These are phyloP conservation scores for Eucalyptus melliodora DNA, from an alignment of 345 rosid genomes.

Conservation along the genomic window DNA sequence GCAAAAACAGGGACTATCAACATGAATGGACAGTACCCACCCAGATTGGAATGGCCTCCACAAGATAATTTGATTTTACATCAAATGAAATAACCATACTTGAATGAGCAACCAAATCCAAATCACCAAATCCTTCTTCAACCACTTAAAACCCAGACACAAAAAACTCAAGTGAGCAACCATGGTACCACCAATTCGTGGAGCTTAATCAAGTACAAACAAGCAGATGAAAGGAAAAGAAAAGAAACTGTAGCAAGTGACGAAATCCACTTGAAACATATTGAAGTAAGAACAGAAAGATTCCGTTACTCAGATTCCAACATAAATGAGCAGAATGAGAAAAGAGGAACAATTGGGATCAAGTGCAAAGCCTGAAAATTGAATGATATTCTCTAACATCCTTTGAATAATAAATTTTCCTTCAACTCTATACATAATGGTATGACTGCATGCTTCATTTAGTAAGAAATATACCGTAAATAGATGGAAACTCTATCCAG, in stretches of 20 bases:
- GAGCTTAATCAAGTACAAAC: background rate
- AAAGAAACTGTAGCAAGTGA: background rate
- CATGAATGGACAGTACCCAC: background rate
- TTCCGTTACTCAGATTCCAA: too few species aligned
- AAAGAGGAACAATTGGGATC: too few species aligned
- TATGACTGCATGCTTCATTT: too few species aligned
- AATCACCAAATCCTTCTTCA: background rate
- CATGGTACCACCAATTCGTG: background rate
- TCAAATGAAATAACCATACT: too few species aligned
- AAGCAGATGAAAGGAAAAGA: background rate
- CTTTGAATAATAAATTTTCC: too few species aligned
- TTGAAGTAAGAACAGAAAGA: too few species aligned
- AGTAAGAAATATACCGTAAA: too few species aligned
- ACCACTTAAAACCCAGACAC: background rate
- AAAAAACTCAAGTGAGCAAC: background rate
- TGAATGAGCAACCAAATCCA: background rate
- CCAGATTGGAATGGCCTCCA: background rate
- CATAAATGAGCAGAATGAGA: too few species aligned
- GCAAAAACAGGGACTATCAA: background rate
- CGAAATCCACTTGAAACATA: background rate
- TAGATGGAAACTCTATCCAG: too few species aligned
- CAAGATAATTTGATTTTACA: background rate
- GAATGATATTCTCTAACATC: too few species aligned
- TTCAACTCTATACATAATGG: too few species aligned
- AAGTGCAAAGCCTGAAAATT: too few species aligned